A percentile compares a stretch with the other conserved stretches of the same genome.
phyloP scores from a whole-genome alignment of 345 rosid species.

The Hevea brasiliensis region DNA sequence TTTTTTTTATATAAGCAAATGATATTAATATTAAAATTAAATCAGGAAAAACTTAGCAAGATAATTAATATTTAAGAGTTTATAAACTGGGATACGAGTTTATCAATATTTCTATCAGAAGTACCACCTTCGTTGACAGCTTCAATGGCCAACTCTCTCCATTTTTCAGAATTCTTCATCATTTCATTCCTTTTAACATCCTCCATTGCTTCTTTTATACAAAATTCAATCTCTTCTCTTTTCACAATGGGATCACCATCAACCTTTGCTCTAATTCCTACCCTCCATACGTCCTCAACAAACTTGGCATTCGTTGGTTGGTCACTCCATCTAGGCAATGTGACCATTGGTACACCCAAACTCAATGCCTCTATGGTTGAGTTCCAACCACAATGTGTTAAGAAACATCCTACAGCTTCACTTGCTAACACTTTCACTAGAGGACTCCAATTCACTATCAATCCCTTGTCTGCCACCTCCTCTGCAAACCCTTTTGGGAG shows the following conservation, averaged over 20 bases:
- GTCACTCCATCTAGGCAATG: constrained; percentile 33
- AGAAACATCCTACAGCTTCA: constrained; percentile 24
- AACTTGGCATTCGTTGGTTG: constrained; percentile 24
- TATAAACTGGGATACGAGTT: constrained; percentile 6
- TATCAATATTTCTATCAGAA: constrained; percentile 17
- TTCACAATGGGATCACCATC: constrained; percentile 14
- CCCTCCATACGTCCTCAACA: constrained; percentile 30
- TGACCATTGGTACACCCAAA: constrained; percentile 32
- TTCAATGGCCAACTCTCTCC: constrained; percentile 28
- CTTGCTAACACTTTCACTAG: constrained; percentile 21
- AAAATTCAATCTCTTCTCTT: constrained; percentile 24
- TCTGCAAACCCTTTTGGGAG: constrained; percentile 35
- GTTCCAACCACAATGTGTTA: constrained; percentile 33
- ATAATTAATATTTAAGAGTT: too few species aligned
- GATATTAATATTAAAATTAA: too few species aligned
- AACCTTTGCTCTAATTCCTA: constrained; percentile 27
- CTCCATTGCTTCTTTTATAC: constrained; percentile 25
- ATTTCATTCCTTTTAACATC: constrained; percentile 15
- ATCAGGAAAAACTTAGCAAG: too few species aligned
- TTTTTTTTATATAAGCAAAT: too few species aligned
- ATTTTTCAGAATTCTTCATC: constrained; percentile 13
- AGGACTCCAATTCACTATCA: constrained; percentile 14
- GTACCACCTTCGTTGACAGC: constrained; percentile 22
- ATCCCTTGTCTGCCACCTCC: constrained; percentile 10
- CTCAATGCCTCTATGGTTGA: constrained; percentile 34